These are phyloP conservation scores for Boletus rufocinnamomeus DNA, from an alignment of 768 basidiomycete genomes.

Conservation along the genomic window DNA sequence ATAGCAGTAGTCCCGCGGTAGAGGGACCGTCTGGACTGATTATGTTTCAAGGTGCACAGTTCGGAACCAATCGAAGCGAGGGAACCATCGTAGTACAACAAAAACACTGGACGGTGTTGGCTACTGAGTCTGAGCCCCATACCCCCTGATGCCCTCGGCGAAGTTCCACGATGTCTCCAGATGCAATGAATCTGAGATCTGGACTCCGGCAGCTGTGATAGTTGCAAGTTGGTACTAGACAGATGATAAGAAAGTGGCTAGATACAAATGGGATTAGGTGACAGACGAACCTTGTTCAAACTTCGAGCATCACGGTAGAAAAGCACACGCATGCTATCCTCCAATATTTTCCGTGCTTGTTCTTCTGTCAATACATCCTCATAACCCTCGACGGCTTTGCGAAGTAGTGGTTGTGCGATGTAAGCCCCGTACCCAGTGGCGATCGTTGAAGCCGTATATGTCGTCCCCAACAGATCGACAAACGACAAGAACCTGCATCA, in stretches of 20 bases:
- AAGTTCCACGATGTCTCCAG: conserved; percentile 87
- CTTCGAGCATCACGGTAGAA: conserved; percentile 96
- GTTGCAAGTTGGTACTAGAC: conserved; percentile 92
- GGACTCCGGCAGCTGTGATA: conserved; percentile 73
- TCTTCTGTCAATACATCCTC: conserved; percentile 76
- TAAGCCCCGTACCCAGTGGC: conserved; percentile 94
- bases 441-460: conserved; percentile 88
- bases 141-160: conserved; percentile 89
- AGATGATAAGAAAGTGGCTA: background rate
- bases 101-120: background rate
- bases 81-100: conserved; percentile 8
- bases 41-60: background rate
- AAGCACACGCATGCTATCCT: conserved; percentile 88
- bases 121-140: conserved; percentile 89
- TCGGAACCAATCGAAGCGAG: background rate
- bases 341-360: conserved; percentile 75
- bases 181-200: conserved; percentile 75
- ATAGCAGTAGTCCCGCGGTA: background rate
- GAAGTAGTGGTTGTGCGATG: conserved; percentile 90
- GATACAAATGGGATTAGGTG: background rate
- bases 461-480: conserved; percentile 96
- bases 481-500: conserved; percentile 82
- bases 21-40: background rate
- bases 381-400: conserved; percentile 85
- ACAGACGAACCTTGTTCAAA: conserved; percentile 78